Conservation (phyloP, 176 grass and related monocot species). For the Aechmea fasciata region DNA sequence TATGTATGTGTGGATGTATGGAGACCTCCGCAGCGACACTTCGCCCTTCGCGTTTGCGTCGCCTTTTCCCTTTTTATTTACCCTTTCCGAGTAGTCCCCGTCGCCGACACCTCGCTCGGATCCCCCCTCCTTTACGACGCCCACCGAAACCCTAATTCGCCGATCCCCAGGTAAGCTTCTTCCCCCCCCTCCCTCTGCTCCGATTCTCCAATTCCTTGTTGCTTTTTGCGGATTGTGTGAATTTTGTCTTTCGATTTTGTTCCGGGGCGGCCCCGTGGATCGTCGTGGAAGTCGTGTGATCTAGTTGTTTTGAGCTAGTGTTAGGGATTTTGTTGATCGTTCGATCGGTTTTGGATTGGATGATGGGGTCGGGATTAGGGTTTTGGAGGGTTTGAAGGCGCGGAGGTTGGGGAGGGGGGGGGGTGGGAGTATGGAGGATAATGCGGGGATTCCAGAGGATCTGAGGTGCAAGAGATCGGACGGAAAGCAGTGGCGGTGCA, state of each 20-base stretch:
- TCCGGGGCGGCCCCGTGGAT: neutral
- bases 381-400: too few species aligned
- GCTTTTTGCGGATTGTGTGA: conserved; percentile 2
- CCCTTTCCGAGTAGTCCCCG: conserved; percentile 32
- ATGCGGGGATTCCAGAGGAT: conserved; percentile 63
- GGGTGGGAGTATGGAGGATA: conserved; percentile 20
- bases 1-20: neutral
- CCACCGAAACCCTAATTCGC: conserved; percentile 36
- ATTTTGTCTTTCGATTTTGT: neutral
- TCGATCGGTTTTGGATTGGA: neutral
- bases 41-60: neutral
- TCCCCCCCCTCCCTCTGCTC: conserved; percentile 20
- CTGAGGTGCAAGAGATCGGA: conserved; percentile 95
- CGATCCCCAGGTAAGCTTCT: neutral
- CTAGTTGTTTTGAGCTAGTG: conserved; percentile 11
- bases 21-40: conserved; percentile 20
- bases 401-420: conserved; percentile 5
- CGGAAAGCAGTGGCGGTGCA: conserved; percentile 99
- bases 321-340: conserved; percentile 22
- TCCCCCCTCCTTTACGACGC: conserved; percentile 13
- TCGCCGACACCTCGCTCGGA: conserved; percentile 15
- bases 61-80: neutral
- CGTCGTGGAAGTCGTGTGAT: neutral
- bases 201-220: conserved; percentile 9
- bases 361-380: neutral